Evolutionary conservation across 768 basidiomycete species (phyloP).

Genomic region (Fomitopsis pulvina): DNA sequence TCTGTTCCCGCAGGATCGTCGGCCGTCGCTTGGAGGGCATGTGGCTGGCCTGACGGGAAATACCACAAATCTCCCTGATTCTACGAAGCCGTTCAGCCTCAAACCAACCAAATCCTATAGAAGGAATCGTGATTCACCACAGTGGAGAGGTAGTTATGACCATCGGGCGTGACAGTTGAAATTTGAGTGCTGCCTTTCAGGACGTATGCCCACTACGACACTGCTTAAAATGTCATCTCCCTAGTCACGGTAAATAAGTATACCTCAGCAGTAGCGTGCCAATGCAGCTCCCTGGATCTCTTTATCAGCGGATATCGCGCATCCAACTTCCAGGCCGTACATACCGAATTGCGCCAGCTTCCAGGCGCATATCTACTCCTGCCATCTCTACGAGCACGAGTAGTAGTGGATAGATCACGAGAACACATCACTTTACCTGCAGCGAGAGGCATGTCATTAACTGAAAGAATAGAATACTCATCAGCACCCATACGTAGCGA

Average conservation of each 20-base stretch:
- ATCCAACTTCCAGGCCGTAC: background rate
- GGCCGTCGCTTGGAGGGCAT: slow-evolving; percentile 29
- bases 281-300: slow-evolving; percentile 25
- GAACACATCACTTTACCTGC: no score
- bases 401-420: background rate
- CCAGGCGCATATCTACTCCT: slow-evolving; percentile 28
- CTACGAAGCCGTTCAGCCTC: slow-evolving; percentile 4
- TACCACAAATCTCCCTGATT: slow-evolving; percentile 27
- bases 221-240: background rate
- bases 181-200: slow-evolving; percentile 28
- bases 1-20: slow-evolving; percentile 19
- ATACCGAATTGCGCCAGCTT: slow-evolving; percentile 28
- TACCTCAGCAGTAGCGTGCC: slow-evolving; percentile 27
- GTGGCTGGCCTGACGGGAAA: slow-evolving; percentile 32
- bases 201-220: slow-evolving; percentile 25
- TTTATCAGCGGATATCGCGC: no score
- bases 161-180: slow-evolving; percentile 40
- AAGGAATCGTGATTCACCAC: slow-evolving; percentile 6
- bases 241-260: background rate
- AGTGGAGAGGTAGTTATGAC: slow-evolving; percentile 42
- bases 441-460: slow-evolving; percentile 31
- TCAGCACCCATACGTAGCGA: slow-evolving; percentile 12
- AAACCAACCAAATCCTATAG: background rate
- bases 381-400: slow-evolving; percentile 21
- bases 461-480: slow-evolving; percentile 15